phyloP scores from a whole-genome alignment of 192 early-diverging fungal species.

The Entomortierella lignicola region DNA sequence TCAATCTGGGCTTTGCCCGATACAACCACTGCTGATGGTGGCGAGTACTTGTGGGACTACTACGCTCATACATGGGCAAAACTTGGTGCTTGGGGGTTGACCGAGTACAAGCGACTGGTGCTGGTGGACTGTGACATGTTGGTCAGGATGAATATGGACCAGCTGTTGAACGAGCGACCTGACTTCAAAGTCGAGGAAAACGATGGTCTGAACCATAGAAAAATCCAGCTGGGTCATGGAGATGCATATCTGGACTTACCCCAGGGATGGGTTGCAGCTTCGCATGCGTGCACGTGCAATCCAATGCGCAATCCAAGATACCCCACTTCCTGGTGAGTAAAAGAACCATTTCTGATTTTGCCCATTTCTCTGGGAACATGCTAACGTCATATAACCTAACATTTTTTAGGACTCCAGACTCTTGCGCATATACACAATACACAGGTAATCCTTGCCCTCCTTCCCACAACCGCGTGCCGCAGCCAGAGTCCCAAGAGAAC shows the following conservation, averaged over 20 bases:
- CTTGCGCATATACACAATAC: slow-evolving; percentile 11
- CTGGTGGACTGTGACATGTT: slow-evolving; percentile 82
- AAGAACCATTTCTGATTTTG: not conserved
- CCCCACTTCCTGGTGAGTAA: slow-evolving; percentile 51
- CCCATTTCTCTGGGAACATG: slow-evolving; percentile 1
- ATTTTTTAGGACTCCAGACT: slow-evolving; percentile 12
- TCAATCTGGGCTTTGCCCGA: not conserved
- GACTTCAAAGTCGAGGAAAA: not conserved
- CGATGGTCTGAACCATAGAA: slow-evolving; percentile 1
- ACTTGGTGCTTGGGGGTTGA: slow-evolving; percentile 72
- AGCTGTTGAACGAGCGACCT: slow-evolving; percentile 62
- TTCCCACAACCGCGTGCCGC: slow-evolving; percentile 13
- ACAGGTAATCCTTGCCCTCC: slow-evolving; percentile 14
- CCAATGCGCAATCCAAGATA: slow-evolving; percentile 49
- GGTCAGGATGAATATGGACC: slow-evolving; percentile 71
- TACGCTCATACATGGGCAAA: slow-evolving; percentile 69
- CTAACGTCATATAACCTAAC: not conserved
- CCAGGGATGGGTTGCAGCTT: slow-evolving; percentile 52
- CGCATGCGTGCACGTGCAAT: slow-evolving; percentile 63
- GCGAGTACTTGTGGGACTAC: slow-evolving; percentile 19
- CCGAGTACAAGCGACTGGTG: slow-evolving; percentile 63
- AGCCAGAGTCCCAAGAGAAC: not conserved
- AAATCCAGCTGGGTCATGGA: slow-evolving; percentile 4
- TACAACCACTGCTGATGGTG: not conserved
- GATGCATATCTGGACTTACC: slow-evolving; percentile 19